These are phyloP conservation scores for Kwoniella mangroviensis DNA, from an alignment of 768 basidiomycete genomes.

Conservation along the genomic window DNA sequence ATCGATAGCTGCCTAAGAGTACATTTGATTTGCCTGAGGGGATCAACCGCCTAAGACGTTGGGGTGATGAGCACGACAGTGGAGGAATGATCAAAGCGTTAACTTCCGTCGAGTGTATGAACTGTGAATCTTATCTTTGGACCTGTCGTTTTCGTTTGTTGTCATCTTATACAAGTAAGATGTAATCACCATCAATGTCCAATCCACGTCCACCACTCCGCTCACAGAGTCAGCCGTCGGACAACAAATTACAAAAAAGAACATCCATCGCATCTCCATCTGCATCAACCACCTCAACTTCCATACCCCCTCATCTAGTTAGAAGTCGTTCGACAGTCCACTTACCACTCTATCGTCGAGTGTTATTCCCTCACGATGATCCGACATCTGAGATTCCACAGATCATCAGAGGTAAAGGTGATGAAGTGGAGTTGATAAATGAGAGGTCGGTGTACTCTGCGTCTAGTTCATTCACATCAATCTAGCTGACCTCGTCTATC, in stretches of 20 bases:
- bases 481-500: background rate
- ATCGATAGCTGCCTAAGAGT: too few relatives aligned
- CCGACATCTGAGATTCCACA: conserved; percentile 23
- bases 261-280: background rate
- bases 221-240: background rate
- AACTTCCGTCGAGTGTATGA: too few relatives aligned
- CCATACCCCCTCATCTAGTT: background rate
- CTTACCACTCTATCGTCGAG: conserved; percentile 42
- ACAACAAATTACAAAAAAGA: background rate
- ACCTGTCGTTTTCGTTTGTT: too few relatives aligned
- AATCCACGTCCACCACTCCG: background rate
- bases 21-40: too few relatives aligned
- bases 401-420: conserved; percentile 19
- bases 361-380: conserved; percentile 41
- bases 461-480: background rate
- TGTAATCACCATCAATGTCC: background rate
- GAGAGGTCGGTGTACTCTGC: too few relatives aligned
- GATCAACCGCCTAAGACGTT: too few relatives aligned
- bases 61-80: too few relatives aligned
- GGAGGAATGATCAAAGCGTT: too few relatives aligned
- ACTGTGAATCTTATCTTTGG: too few relatives aligned
- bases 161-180: background rate
- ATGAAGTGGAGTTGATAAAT: conserved; percentile 36
- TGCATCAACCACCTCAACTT: background rate
- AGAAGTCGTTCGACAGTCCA: conserved; percentile 34